A percentile compares a stretch with the other conserved stretches of the same genome.
Evolutionary conservation across 2,329 filamentous ascomycete genomes (phyloP).

Genomic region (Neofusicoccum kwambonambiense): DNA sequence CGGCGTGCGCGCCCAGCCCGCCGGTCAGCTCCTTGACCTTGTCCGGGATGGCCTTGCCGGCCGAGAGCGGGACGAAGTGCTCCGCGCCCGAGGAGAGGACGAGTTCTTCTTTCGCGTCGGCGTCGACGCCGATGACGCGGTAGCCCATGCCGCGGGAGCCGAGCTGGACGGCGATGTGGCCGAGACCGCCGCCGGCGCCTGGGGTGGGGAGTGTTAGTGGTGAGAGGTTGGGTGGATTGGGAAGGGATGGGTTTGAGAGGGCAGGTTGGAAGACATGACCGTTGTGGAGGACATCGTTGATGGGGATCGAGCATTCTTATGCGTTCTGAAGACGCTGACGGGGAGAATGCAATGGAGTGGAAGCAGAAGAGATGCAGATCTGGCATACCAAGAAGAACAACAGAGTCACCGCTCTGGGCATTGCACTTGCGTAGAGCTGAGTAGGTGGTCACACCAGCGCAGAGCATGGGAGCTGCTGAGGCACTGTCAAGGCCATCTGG

Average conservation of each 20-base stretch:
- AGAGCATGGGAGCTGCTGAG: constrained; percentile 65
- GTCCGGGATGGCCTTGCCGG: constrained; percentile 49
- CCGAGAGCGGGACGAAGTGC: constrained; percentile 63
- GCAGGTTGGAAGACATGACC: no score
- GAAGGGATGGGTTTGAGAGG: constrained; percentile 24
- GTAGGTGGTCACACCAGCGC: constrained; percentile 68
- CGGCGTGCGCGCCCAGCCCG: constrained; percentile 60
- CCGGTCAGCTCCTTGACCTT: constrained; percentile 58
- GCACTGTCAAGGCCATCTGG: constrained; percentile 59
- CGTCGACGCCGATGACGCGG: constrained; percentile 65
- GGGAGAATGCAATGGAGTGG: not conserved
- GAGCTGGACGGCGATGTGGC: constrained; percentile 63
- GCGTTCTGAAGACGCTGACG: no score
- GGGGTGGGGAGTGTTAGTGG: constrained; percentile 25
- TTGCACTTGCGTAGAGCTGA: constrained; percentile 61
- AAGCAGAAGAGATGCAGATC: not conserved
- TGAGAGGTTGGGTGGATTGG: not conserved
- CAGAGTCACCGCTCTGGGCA: constrained; percentile 59
- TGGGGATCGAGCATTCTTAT: no score
- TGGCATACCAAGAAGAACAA: constrained; percentile 50
- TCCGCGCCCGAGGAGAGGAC: constrained; percentile 63
- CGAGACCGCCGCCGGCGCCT: constrained; percentile 63
- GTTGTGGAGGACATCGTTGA: no score
- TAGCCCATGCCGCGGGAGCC: constrained; percentile 60
- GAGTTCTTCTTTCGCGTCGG: constrained; percentile 62